phyloP scores from a whole-genome alignment of 352 stramenopile genomes.

The Globisporangium parvum region DNA sequence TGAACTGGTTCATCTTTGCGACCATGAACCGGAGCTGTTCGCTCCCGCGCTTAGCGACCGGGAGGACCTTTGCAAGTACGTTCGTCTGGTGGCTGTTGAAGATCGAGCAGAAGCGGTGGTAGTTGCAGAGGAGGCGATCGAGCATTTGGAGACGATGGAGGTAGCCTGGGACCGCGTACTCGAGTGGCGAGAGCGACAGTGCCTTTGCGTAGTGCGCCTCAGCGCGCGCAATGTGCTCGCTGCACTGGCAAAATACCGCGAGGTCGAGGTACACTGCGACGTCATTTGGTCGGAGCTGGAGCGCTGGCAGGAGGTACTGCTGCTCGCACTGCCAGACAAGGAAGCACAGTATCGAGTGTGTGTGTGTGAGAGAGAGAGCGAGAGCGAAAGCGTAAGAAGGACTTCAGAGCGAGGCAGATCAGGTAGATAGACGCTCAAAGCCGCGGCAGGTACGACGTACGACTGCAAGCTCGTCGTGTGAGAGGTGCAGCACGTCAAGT shows the following conservation, averaged over 20 bases:
- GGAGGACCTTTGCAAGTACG: conserved; percentile 36
- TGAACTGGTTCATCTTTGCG: conserved; percentile 52
- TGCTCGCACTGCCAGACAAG: conserved; percentile 29
- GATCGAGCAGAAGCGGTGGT: conserved; percentile 64
- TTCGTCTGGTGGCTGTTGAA: conserved; percentile 54
- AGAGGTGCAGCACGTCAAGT: conserved; percentile 15
- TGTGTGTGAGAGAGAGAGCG: background rate
- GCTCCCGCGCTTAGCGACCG: conserved; percentile 37
- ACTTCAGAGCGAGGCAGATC: background rate
- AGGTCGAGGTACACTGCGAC: conserved; percentile 42
- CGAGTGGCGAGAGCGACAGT: conserved; percentile 23
- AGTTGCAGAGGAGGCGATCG: conserved; percentile 58
- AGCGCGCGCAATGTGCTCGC: conserved; percentile 33
- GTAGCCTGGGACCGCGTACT: conserved; percentile 57
- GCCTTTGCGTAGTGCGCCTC: conserved; percentile 47
- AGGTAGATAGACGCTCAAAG: background rate
- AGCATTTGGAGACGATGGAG: conserved; percentile 50
- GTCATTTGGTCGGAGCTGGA: conserved; percentile 48
- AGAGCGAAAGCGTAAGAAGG: too few relatives aligned
- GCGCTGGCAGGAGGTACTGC: conserved; percentile 40
- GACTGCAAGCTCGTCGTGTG: conserved; percentile 23
- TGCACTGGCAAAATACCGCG: conserved; percentile 51
- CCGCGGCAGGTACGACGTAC: conserved; percentile 28
- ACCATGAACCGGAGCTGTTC: conserved; percentile 51
- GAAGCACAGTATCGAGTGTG: background rate